Base-by-base conservation (phyloP, 768 basidiomycete species). In the Hygrocybe punicea region DNA sequence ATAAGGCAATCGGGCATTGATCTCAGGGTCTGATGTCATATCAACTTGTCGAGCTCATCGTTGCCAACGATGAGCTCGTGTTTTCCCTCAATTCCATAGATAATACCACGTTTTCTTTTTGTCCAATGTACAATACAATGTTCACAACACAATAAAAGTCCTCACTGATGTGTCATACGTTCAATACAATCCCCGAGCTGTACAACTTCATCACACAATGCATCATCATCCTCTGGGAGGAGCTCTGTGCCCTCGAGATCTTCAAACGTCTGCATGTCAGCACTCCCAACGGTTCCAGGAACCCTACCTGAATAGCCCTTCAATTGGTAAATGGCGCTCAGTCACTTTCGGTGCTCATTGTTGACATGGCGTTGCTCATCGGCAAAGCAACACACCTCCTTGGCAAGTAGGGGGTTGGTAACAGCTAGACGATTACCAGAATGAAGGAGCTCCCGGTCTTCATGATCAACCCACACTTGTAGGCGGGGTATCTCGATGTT, bases 401-500 rank as follows among this genome's bases (percentile, higher is more conserved):
- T 42, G 9, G 39, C 21, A 46, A 55, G 40, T 23, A 33, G 21
- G 23, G 54, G 44, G n/a, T 55, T 34, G 11, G n/a, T 10, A 9
- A 42, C 16, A 19, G 19, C 40, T 29, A 55, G 42, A 3, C 11
- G n/a, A 17, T 29, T 19, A 55, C 25, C 40, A 29, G 36, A 9
- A 4, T 44, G 3, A 9, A 33, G 11, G 23, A 55, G 25, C 17
- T 23, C 10, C 6, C 40, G 35, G 34, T 69, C 65, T 35, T 71
- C 66, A 34, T 66, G 17, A 35, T 58, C 54, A 53, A 60, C 58
- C 16, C 49, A 63, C 37, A 56, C 51, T 46, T 14, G 58, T 16
- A 72, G 55, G 1, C 63, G 56, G 10, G 39, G 36, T 6, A 67
- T 59, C 56, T 72, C 67, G 7, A 72, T 44, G 44, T 70, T 65